Base-by-base conservation (phyloP, 1,139 yeast species). In the Blastobotrys aristatus region DNA sequence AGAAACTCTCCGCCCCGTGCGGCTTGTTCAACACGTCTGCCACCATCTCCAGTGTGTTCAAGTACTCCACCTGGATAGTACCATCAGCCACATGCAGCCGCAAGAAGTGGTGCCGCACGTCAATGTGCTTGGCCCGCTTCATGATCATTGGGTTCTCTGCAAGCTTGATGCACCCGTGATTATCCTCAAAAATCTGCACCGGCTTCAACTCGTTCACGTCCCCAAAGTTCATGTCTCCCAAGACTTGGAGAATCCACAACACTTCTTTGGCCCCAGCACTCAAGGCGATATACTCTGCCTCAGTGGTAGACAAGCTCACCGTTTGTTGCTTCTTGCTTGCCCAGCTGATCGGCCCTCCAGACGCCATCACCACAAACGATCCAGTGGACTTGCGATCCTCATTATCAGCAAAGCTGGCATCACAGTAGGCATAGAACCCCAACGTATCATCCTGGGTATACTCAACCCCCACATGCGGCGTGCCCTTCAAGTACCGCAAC, bases 291-390 rank as follows among this genome's bases (percentile, higher is more conserved):
- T n/a, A n/a, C n/a, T n/a, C n/a, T n/a, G n/a, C n/a, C n/a, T n/a
- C n/a, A 18, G 6, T n/a, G n/a, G n/a, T n/a, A n/a, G n/a, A n/a
- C n/a, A n/a, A n/a, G n/a, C n/a, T n/a, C n/a, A n/a, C n/a, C 5
- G 7, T 8, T 11, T 26, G 57, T 57, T 53, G 13, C 49, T 36
- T 10, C 55, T 38, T n/a, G n/a, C n/a, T n/a, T n/a, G n/a, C n/a
- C n/a, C n/a, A n/a, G n/a, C n/a, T n/a, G n/a, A n/a, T n/a, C 5
- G 55, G 46, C n/a, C 50, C 51, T 29, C 46, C 50, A 14, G 48
- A 37, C 7, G 47, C 36, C 22, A 36, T 44, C 20, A 50, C 45
- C 14, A 51, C 35, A 39, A 44, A 54, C 2, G 57, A 57, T 37
- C 52, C 26, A 7, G 51, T 47, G 7, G 52, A 54, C 29, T 40